Percentiles rank a stretch among this genome's conserved stretches.
Evolutionary conservation across 2,329 filamentous ascomycete genomes (phyloP).

Genomic region (Botryotinia globosa): DNA sequence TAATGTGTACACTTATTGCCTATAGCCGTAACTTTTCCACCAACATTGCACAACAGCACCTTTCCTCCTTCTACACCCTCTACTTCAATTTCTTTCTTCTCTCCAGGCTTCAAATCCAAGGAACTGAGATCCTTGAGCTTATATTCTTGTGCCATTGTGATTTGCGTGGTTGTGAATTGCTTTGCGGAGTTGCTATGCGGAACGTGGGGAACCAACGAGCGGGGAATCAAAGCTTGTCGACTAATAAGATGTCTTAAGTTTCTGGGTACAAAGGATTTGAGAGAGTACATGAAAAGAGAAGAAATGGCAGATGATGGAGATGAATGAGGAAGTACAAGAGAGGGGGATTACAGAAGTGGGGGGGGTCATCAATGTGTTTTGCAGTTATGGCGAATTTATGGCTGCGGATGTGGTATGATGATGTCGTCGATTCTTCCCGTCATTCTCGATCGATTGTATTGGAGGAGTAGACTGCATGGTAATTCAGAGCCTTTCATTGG

Average conservation of each 20-base stretch:
- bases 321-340: not conserved
- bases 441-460: not conserved
- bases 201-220: constrained; percentile 23
- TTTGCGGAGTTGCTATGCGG: constrained; percentile 2
- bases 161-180: constrained; percentile 24
- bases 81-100: constrained; percentile 86
- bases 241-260: constrained; percentile 16
- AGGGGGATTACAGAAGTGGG: not conserved
- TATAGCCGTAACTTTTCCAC: constrained; percentile 73
- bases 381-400: not conserved
- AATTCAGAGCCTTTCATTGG: constrained; percentile 12
- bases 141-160: constrained; percentile 51
- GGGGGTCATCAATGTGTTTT: not conserved
- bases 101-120: constrained; percentile 70
- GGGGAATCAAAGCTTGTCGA: constrained; percentile 22
- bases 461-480: not conserved
- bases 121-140: constrained; percentile 75
- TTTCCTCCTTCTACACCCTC: constrained; percentile 86
- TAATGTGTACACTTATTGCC: constrained; percentile 88
- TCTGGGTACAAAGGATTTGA: constrained; percentile 1
- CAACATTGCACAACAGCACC: constrained; percentile 78
- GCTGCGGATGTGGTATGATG: constrained; percentile 6
- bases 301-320: not conserved
- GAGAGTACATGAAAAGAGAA: constrained; percentile 18
- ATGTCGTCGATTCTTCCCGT: constrained; percentile 11